Evolutionary conservation across 805 yeast genomes (phyloP).

Genomic region (Clavispora santaluciae): DNA sequence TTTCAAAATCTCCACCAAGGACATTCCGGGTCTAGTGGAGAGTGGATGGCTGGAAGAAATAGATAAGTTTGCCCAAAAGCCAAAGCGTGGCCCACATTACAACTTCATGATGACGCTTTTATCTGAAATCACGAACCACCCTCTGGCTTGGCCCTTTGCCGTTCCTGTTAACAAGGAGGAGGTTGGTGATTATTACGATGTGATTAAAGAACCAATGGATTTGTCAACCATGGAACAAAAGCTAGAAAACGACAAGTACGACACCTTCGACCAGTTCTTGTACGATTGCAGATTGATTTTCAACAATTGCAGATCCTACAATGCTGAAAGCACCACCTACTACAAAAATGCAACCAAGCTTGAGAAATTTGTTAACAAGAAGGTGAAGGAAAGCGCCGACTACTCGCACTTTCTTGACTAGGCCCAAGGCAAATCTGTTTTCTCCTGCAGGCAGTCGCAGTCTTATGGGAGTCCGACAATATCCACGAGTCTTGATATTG

Average conservation of each 20-base stretch:
- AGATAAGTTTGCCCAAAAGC: constrained; percentile 94
- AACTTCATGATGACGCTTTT: constrained; percentile 87
- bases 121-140: constrained; percentile 87
- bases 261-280: constrained; percentile 83
- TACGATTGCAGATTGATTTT: constrained; percentile 84
- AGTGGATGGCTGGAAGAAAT: constrained; percentile 98
- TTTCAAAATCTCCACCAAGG: constrained; percentile 32
- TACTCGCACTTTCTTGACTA: constrained; percentile 75
- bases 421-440: neutral
- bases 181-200: constrained; percentile 94
- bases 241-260: constrained; percentile 86
- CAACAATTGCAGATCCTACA: constrained; percentile 88
- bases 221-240: constrained; percentile 91
- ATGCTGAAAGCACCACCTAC: constrained; percentile 91
- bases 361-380: constrained; percentile 80
- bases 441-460: neutral
- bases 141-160: constrained; percentile 97
- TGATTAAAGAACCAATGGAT: constrained; percentile 98
- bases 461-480: no score
- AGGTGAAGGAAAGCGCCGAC: constrained; percentile 87
- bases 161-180: constrained; percentile 90
- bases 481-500: neutral
- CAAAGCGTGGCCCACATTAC: constrained; percentile 91
- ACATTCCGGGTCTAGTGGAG: constrained; percentile 85
- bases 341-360: constrained; percentile 91